A percentile compares a stretch with the other conserved stretches of the same genome.
These are phyloP conservation scores for Phytophthora uliginosa DNA, from an alignment of 352 stramenopile genomes.

Conservation along the genomic window DNA sequence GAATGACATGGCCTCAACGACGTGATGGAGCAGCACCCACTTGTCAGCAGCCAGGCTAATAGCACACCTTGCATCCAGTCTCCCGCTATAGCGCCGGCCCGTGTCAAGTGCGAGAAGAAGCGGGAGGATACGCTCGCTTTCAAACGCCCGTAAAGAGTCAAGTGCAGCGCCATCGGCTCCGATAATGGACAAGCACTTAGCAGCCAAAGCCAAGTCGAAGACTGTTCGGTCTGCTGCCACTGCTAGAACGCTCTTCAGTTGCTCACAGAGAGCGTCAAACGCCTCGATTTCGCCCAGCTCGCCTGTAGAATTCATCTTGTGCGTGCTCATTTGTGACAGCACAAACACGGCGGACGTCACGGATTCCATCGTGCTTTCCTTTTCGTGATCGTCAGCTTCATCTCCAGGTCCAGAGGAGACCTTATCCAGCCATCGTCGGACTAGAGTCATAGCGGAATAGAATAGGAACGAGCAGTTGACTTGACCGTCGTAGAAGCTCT, in stretches of 20 bases:
- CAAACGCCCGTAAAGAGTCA: constrained; percentile 48
- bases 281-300: constrained; percentile 36
- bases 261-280: constrained; percentile 44
- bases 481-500: constrained; percentile 18
- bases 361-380: constrained; percentile 30
- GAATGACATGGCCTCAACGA: constrained; percentile 62
- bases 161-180: constrained; percentile 35
- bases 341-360: constrained; percentile 43
- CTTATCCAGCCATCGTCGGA: constrained; percentile 23
- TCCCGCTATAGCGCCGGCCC: constrained; percentile 39
- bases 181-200: constrained; percentile 48
- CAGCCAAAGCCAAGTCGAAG: constrained; percentile 50
- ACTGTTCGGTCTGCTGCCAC: constrained; percentile 6
- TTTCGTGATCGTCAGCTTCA: constrained; percentile 23
- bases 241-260: constrained; percentile 37
- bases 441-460: constrained; percentile 19
- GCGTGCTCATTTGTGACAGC: constrained; percentile 51
- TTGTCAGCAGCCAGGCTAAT: constrained; percentile 58
- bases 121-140: constrained; percentile 44
- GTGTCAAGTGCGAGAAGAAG: constrained; percentile 50
- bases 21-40: constrained; percentile 64
- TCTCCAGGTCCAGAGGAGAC: not conserved
- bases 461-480: constrained; percentile 42
- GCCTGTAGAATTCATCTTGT: constrained; percentile 46
- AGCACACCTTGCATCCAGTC: constrained; percentile 41